Percentiles rank a stretch among this genome's conserved stretches.
phyloP scores from a whole-genome alignment of 257 asterid species.

The Gentiana macrophylla region DNA sequence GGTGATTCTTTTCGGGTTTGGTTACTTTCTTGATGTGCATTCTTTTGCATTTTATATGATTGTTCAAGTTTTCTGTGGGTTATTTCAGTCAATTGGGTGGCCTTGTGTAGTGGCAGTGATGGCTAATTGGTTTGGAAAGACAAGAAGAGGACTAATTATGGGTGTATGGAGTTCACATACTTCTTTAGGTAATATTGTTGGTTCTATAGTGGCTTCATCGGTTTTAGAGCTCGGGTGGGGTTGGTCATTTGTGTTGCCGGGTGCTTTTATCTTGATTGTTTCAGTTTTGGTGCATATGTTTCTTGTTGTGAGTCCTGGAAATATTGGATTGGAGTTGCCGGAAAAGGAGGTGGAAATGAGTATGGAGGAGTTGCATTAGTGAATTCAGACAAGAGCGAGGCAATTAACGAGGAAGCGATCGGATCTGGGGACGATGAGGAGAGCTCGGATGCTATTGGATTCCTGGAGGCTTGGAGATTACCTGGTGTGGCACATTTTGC shows the following conservation, averaged over 20 bases:
- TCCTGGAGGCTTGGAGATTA: constrained; percentile 84
- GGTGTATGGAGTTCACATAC: constrained; percentile 88
- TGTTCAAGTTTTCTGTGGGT: constrained; percentile 73
- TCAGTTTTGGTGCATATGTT: constrained; percentile 46
- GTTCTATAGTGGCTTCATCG: constrained; percentile 83
- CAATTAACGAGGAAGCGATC: constrained; percentile 16
- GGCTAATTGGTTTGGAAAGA: constrained; percentile 90
- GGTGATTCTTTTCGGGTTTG: constrained; percentile 59
- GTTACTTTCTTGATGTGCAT: constrained; percentile 72
- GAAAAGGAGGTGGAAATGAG: constrained; percentile 45
- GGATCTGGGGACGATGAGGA: constrained; percentile 25
- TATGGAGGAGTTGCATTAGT: constrained; percentile 62
- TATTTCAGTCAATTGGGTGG: constrained; percentile 92
- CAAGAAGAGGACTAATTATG: constrained; percentile 82
- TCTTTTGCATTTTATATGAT: constrained; percentile 39
- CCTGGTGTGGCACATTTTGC: constrained; percentile 82
- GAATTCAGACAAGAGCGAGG: constrained; percentile 29
- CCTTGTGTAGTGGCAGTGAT: constrained; percentile 93
- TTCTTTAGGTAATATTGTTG: constrained; percentile 76
- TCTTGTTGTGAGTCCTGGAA: constrained; percentile 65
- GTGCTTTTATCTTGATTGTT: constrained; percentile 37
- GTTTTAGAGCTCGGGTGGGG: constrained; percentile 89
- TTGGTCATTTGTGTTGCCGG: constrained; percentile 88
- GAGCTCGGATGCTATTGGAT: constrained; percentile 56
- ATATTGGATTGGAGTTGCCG: constrained; percentile 42